These are phyloP conservation scores for Ilyonectria robusta DNA, from an alignment of 2,329 filamentous ascomycete species.

Conservation along the genomic window DNA sequence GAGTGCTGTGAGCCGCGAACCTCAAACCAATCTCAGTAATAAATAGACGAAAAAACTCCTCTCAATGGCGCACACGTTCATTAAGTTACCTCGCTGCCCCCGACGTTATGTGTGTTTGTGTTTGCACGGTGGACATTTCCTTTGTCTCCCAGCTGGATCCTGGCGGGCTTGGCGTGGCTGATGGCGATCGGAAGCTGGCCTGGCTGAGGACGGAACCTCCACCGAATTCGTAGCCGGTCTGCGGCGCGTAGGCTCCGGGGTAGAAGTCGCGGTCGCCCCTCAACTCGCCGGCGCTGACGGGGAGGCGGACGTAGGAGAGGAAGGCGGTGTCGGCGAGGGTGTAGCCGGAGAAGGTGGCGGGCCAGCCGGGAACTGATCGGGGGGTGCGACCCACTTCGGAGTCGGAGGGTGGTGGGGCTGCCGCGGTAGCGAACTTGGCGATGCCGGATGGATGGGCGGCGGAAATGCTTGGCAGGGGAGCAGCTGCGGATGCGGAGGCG, in stretches of 20 bases:
- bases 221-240: conserved; percentile 48
- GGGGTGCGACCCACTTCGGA: conserved; percentile 40
- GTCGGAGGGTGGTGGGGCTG: conserved; percentile 8
- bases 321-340: conserved; percentile 51
- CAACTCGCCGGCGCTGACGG: conserved; percentile 50
- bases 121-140: conserved; percentile 13
- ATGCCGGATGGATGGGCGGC: conserved; percentile 31
- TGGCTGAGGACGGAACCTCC: conserved; percentile 35
- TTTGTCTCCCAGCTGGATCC: conserved; percentile 28
- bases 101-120: neutral
- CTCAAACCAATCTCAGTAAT: conserved; percentile 7
- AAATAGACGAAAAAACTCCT: conserved; percentile 35
- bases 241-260: conserved; percentile 47
- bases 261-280: conserved; percentile 53
- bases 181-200: conserved; percentile 21
- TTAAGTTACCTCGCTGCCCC: neutral
- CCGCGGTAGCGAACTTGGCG: conserved; percentile 16
- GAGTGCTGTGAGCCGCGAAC: conserved; percentile 13
- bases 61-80: conserved; percentile 22
- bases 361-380: conserved; percentile 33
- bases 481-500: conserved; percentile 30
- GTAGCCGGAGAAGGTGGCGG: conserved; percentile 47
- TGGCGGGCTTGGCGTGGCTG: conserved; percentile 23
- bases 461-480: conserved; percentile 27
- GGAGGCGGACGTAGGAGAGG: conserved; percentile 51